Evolutionary conservation across 768 basidiomycete species (phyloP).

Genomic region (Boletus eberwhitei): DNA sequence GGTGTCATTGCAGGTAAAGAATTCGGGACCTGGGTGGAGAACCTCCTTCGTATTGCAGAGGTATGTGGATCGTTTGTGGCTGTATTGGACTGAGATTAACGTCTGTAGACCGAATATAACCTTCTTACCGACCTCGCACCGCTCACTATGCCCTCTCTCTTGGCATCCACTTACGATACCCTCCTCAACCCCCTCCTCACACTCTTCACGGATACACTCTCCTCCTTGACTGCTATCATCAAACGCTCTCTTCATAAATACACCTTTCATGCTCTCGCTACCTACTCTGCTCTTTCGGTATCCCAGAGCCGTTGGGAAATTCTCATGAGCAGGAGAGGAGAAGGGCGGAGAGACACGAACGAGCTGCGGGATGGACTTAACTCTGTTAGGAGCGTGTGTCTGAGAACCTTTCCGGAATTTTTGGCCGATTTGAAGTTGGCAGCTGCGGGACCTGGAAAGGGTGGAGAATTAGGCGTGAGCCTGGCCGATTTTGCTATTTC

Average conservation of each 20-base stretch:
- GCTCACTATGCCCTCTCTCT: constrained; percentile 45
- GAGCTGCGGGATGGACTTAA: constrained; percentile 71
- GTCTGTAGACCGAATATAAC: constrained; percentile 59
- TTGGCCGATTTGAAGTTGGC: constrained; percentile 74
- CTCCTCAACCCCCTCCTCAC: constrained; percentile 63
- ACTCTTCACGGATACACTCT: constrained; percentile 64
- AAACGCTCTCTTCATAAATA: constrained; percentile 78
- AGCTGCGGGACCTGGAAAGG: constrained; percentile 43
- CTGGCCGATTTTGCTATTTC: constrained; percentile 58
- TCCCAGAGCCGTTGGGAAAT: constrained; percentile 68
- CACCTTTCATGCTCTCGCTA: constrained; percentile 74
- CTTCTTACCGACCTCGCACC: constrained; percentile 63
- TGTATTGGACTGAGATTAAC: not conserved
- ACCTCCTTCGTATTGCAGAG: constrained; percentile 63
- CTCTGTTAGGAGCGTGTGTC: constrained; percentile 60
- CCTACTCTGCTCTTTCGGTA: constrained; percentile 56
- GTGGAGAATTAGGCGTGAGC: constrained; percentile 60
- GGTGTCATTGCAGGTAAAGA: constrained; percentile 64
- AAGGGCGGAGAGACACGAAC: constrained; percentile 48
- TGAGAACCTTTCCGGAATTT: constrained; percentile 83
- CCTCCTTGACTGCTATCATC: constrained; percentile 59
- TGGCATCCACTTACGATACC: constrained; percentile 57
- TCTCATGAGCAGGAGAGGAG: constrained; percentile 50
- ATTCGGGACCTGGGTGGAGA: constrained; percentile 67
- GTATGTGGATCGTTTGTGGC: constrained; percentile 33